A percentile compares a stretch with the other conserved stretches of the same genome.
Evolutionary conservation across 805 yeast genomes (phyloP).

Genomic region (Yarrowia sp.): DNA sequence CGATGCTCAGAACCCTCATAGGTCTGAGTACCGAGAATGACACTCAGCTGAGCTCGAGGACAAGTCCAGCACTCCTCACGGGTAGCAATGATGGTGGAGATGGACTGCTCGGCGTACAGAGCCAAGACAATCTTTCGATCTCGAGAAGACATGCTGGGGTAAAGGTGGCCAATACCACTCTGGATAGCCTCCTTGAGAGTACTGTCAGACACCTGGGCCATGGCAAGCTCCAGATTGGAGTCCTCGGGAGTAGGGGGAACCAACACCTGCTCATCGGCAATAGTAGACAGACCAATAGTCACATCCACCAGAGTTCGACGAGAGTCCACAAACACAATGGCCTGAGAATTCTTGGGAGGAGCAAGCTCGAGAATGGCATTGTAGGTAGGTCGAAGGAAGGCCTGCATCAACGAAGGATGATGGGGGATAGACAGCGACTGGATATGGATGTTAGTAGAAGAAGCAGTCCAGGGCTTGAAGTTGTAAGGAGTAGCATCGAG

Average conservation of each 20-base stretch:
- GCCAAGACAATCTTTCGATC: slow-evolving; percentile 59
- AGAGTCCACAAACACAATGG: slow-evolving; percentile 58
- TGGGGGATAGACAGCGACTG: slow-evolving; percentile 47
- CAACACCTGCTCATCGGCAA: slow-evolving; percentile 37
- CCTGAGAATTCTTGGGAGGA: slow-evolving; percentile 23
- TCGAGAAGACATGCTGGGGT: slow-evolving; percentile 52
- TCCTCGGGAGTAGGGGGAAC: slow-evolving; percentile 45
- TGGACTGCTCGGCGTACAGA: slow-evolving; percentile 49
- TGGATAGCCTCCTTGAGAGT: slow-evolving; percentile 46
- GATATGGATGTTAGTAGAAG: slow-evolving; percentile 58
- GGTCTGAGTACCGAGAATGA: slow-evolving; percentile 67
- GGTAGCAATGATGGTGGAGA: slow-evolving; percentile 60
- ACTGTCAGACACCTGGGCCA: slow-evolving; percentile 49
- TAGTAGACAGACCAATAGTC: slow-evolving; percentile 46
- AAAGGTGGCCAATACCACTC: slow-evolving; percentile 64
- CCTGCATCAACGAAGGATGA: slow-evolving; percentile 51
- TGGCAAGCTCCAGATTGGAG: slow-evolving; percentile 43
- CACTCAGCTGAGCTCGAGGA: slow-evolving; percentile 55
- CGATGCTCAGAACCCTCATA: slow-evolving; percentile 75
- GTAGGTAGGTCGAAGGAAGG: slow-evolving; percentile 52
- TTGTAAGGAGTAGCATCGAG: slow-evolving; percentile 72
- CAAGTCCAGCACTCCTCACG: slow-evolving; percentile 51
- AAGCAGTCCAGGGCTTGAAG: slow-evolving; percentile 59
- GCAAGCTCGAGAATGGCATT: slow-evolving; percentile 42
- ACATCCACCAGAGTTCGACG: slow-evolving; percentile 55